Percentiles rank a stretch among this genome's conserved stretches.
Conservation (phyloP, 169 alveolate species). For the Cryptosporidium ubiquitum region DNA sequence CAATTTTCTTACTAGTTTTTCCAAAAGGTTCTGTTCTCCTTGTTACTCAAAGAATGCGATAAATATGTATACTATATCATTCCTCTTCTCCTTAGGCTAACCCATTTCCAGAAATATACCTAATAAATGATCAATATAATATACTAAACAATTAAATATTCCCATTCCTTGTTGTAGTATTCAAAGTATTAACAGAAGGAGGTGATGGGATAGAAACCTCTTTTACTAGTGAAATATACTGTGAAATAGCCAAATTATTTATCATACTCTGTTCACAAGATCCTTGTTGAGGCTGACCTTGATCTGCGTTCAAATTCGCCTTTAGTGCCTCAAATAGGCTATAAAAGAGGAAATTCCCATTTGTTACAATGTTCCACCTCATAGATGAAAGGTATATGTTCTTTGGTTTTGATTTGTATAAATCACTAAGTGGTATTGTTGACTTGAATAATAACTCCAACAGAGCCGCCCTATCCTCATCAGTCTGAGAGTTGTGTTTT, state of each 20-base stretch:
- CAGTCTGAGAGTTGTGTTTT: conserved; percentile 36
- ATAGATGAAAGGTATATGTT: conserved; percentile 40
- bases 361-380: conserved; percentile 67
- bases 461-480: conserved; percentile 33
- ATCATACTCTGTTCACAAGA: conserved; percentile 15
- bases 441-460: conserved; percentile 51
- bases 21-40: neutral
- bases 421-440: conserved; percentile 17
- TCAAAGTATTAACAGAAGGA: conserved; percentile 47
- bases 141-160: neutral
- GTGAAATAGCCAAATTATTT: conserved; percentile 50
- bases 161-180: conserved; percentile 26
- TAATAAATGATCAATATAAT: neutral
- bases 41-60: no score
- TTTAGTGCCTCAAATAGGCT: conserved; percentile 34
- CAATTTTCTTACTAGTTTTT: no score
- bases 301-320: neutral
- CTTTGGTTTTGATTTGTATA: conserved; percentile 40
- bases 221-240: conserved; percentile 36
- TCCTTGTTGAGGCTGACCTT: neutral
- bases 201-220: conserved; percentile 64
- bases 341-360: conserved; percentile 44
- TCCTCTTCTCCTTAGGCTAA: neutral
- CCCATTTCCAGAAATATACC: neutral
- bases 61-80: no score